Base-by-base conservation (phyloP, 2,329 filamentous ascomycete species). In the Penicillium concentricum region DNA sequence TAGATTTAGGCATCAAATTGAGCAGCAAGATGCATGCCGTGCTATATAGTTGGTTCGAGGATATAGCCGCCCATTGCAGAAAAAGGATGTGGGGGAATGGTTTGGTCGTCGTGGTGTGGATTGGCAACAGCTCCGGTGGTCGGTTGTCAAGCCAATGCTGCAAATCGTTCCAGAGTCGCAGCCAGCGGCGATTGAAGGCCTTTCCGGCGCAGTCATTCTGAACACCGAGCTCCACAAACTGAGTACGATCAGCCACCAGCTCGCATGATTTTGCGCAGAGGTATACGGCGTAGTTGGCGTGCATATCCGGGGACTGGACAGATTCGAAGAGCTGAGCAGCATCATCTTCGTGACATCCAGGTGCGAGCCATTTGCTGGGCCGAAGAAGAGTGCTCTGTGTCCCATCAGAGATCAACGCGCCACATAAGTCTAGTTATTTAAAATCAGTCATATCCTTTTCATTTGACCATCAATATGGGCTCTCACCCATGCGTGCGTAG, bases 201-300 rank as follows among this genome's bases (percentile, higher is more conserved):
- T 73, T 67, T 15, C 72, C 67, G 22, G 74, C 71, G 53, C 78
- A 80, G 4, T 76, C 76, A 58, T 80, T 80, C 8, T 73, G 66
- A 53, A 79, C 74, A 6, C 76, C 78, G 1, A 82, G 70, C 61
- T 83, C 81, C 3, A 77, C 61, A 59, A 75, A 80, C 34, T 78
- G 77, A 3, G 81, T 82, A 18, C 77, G 78, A 51, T 79, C 74
- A 9, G 79, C 76, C 13, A 82, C 71, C 3, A 85, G 75, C 60
- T 83, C 78, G 56, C 79, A 82, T 2, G 78, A 78, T 54, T 76
- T 78, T 4, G 82, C 79, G 49, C 78, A 81, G 1, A 87, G 75
- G 60, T 82, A 86, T 2, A 86, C 82, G 8, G 83, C 77, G 60
- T 82, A 83, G 61, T 86, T 86, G 32, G 84, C 84, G 59, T 84